phyloP scores from a whole-genome alignment of 2,329 filamentous ascomycete genomes.

The Pseudogymnoascus sp. region DNA sequence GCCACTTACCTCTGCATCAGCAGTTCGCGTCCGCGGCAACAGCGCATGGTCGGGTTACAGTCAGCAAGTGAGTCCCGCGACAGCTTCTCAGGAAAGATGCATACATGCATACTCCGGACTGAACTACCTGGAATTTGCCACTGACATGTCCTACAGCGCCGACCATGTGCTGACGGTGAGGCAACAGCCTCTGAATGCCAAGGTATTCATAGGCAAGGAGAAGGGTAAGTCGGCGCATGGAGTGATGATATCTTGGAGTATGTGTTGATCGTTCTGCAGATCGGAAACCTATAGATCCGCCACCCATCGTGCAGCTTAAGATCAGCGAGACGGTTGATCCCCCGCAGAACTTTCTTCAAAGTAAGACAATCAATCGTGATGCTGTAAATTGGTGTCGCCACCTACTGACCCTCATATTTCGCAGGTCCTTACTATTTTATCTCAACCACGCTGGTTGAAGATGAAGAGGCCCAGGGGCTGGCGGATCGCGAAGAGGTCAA shows the following conservation, averaged over 20 bases:
- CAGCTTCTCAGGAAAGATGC: not conserved
- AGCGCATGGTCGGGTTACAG: slow-evolving; percentile 17
- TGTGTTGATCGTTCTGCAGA: slow-evolving; percentile 37
- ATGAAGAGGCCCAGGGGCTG: slow-evolving; percentile 33
- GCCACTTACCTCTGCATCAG: slow-evolving; percentile 15
- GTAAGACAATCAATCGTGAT: slow-evolving; percentile 39
- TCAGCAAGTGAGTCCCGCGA: slow-evolving; percentile 18
- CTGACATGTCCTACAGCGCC: slow-evolving; percentile 34
- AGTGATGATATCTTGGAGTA: not conserved
- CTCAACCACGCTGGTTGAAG: slow-evolving; percentile 35
- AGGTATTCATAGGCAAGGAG: slow-evolving; percentile 64
- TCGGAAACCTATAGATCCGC: slow-evolving; percentile 81
- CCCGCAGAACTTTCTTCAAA: slow-evolving; percentile 43
- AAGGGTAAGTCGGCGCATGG: slow-evolving; percentile 46
- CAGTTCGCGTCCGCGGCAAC: slow-evolving; percentile 21
- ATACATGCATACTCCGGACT: not conserved
- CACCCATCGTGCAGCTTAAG: slow-evolving; percentile 69
- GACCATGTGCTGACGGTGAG: slow-evolving; percentile 51
- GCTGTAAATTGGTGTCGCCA: slow-evolving; percentile 11
- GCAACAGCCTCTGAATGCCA: slow-evolving; percentile 59
- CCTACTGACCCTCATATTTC: slow-evolving; percentile 12
- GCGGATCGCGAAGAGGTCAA: slow-evolving; percentile 27
- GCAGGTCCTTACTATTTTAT: slow-evolving; percentile 43
- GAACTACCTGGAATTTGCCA: slow-evolving; percentile 16
- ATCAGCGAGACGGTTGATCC: slow-evolving; percentile 39